Percentiles rank a stretch among this genome's conserved stretches.
Conservation (phyloP, 2,329 filamentous ascomycete genomes). For the Beauveria sp. region DNA sequence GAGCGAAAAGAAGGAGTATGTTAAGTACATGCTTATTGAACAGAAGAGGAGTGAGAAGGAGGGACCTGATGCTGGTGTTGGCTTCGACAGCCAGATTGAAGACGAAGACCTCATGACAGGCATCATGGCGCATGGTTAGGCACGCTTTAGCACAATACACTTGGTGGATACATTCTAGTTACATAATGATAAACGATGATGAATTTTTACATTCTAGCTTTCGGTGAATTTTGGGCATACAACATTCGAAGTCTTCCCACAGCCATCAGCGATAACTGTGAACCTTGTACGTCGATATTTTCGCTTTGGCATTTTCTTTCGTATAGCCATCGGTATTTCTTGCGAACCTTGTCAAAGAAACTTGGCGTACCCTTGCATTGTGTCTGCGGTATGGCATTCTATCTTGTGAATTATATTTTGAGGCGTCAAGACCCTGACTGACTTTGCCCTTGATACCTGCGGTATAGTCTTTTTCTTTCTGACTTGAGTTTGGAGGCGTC, state of each 20-base stretch:
- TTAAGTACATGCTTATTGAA: slow-evolving; percentile 39
- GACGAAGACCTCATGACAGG: slow-evolving; percentile 57
- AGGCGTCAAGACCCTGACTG: not conserved
- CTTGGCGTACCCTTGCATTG: not conserved
- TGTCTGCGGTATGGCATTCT: not conserved
- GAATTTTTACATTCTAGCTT: not conserved
- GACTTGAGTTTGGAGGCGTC: too few species aligned
- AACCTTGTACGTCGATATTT: too few species aligned
- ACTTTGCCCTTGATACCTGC: too few species aligned
- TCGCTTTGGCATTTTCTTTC: not conserved
- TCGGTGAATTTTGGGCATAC: not conserved
- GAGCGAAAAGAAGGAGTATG: slow-evolving; percentile 47
- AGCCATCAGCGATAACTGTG: too few species aligned
- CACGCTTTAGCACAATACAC: not conserved
- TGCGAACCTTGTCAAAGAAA: not conserved
- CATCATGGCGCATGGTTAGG: slow-evolving; percentile 19
- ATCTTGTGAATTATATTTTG: too few species aligned
- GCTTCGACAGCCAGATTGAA: slow-evolving; percentile 42
- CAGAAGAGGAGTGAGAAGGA: slow-evolving; percentile 40
- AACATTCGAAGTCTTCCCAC: too few species aligned
- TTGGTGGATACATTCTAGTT: not conserved
- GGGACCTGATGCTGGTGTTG: slow-evolving; percentile 24
- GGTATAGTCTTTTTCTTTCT: too few species aligned
- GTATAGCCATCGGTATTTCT: not conserved
- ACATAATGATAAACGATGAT: slow-evolving; percentile 6